Evolutionary conservation across 2,329 filamentous ascomycete genomes (phyloP), one percentile per base, ranked within the genome.

Genomic region (Gnomoniopsis smithogilvyi): DNA sequence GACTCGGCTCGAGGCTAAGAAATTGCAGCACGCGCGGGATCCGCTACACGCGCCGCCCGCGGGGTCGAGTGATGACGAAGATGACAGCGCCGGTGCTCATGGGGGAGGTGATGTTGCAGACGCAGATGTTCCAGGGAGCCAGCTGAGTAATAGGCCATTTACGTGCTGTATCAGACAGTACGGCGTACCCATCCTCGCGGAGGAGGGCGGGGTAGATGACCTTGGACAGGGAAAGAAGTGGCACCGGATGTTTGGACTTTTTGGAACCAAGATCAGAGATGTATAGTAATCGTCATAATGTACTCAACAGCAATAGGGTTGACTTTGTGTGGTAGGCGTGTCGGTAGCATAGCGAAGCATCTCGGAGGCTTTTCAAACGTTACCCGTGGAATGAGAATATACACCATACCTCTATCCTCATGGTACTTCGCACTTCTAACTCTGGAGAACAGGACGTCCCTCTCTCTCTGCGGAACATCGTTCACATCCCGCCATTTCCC

Each of bases 81-180:
- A 58, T 12, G 62, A 62, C 12, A 55, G 21, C 36, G 41, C 57
- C 11, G 52, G 50, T 51, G 7, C 21, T 4, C 45, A 21, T 11
- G 17, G 21, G 12, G 63, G 63, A 1, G 58, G 62, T 22, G 52
- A 24, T 11, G 64, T 65, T 41, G 54, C 59, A 12, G 62, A 59
- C 47, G 56, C 64, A 43, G 61, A 62, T 24, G 50, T 36, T 14
- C 50, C n/a, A 19, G 57, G 45, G 10, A 50, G 45, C 24, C 65
- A 60, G 66, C 58, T 80, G 3, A 76, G 76, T 1, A 87, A 87
- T 57, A 78, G 75, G 36, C 84, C 88, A 0, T 92, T 92, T 66
- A 73, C 77, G 2, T 92, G 89, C 69, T 91, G 88, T 66, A 80
- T 93, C 62, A 80, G 80, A 63, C 87, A 92, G 69, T 92, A 90